Conservation (phyloP, 169 alveolate genomes). For the Plasmodium berghei region DNA sequence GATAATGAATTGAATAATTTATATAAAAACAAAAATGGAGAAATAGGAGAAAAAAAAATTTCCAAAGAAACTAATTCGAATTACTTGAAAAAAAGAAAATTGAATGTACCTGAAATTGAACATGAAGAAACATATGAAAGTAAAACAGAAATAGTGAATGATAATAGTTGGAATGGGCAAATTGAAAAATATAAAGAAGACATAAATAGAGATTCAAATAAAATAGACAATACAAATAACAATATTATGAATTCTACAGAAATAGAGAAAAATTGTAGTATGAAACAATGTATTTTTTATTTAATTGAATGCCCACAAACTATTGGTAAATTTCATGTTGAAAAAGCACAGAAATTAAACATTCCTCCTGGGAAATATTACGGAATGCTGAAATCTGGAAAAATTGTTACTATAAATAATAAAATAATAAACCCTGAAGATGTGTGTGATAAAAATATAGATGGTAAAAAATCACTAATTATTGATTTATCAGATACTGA, state of each 20-base stretch:
- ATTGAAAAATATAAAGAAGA: neutral
- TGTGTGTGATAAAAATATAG: conserved; percentile 89
- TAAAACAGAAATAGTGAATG: neutral
- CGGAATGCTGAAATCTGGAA: conserved; percentile 90
- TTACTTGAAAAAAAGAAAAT: conserved; percentile 12
- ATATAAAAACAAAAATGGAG: neutral
- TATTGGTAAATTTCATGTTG: conserved; percentile 82
- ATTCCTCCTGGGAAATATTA: conserved; percentile 90
- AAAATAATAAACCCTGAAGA: conserved; percentile 85
- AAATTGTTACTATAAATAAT: conserved; percentile 84
- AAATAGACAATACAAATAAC: conserved; percentile 3
- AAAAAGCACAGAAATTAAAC: conserved; percentile 86
- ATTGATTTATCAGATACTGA: conserved; percentile 40
- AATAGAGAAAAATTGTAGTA: neutral
- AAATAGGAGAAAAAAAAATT: conserved; percentile 1
- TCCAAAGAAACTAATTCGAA: neutral
- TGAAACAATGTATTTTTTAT: conserved; percentile 57
- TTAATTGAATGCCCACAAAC: conserved; percentile 80
- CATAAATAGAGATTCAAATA: conserved; percentile 2
- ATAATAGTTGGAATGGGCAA: neutral
- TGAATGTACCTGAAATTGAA: neutral
- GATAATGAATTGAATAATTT: neutral
- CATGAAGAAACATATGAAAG: neutral
- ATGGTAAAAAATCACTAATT: conserved; percentile 79
- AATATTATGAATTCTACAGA: neutral